phyloP scores from a whole-genome alignment of 2,329 filamentous ascomycete species.

The Fusarium sp. region DNA sequence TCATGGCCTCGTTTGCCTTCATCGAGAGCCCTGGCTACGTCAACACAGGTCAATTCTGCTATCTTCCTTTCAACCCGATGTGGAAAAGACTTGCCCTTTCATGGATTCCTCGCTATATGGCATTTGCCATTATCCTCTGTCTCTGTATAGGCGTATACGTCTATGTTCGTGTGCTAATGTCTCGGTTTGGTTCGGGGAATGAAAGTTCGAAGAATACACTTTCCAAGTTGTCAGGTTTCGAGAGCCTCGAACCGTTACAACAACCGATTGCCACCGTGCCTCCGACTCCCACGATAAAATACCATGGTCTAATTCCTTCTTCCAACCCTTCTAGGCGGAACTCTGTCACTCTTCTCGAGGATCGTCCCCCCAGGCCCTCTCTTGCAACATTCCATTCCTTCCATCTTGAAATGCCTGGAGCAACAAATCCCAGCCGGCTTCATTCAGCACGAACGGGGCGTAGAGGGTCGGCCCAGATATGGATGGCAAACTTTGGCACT shows the following conservation, averaged over 20 bases:
- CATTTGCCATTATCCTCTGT: conserved; percentile 72
- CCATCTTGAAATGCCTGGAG: conserved; percentile 19
- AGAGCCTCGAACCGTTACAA: conserved; percentile 19
- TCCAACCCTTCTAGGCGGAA: conserved; percentile 41
- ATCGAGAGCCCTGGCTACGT: conserved; percentile 69
- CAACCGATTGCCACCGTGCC: conserved; percentile 37
- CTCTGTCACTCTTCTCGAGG: conserved; percentile 19
- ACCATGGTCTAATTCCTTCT: conserved; percentile 52
- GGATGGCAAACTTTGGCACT: conserved; percentile 34
- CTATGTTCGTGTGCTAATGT: conserved; percentile 68
- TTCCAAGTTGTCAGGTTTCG: conserved; percentile 28
- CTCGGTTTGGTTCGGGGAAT: conserved; percentile 52
- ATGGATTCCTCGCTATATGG: conserved; percentile 81
- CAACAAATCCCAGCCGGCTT: conserved; percentile 22
- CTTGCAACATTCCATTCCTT: conserved; percentile 38
- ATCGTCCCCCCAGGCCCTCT: conserved; percentile 27
- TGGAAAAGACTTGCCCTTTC: conserved; percentile 78
- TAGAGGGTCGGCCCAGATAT: conserved; percentile 39
- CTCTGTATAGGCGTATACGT: conserved; percentile 79
- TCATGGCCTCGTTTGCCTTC: conserved; percentile 75
- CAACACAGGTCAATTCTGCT: conserved; percentile 76
- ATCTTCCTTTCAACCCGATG: conserved; percentile 73
- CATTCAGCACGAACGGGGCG: conserved; percentile 30
- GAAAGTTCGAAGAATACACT: conserved; percentile 31
- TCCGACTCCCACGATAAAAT: conserved; percentile 50